These are phyloP conservation scores for Vanrija pseudolonga DNA, from an alignment of 1,284 basidiomycete genomes.

Conservation along the genomic window DNA sequence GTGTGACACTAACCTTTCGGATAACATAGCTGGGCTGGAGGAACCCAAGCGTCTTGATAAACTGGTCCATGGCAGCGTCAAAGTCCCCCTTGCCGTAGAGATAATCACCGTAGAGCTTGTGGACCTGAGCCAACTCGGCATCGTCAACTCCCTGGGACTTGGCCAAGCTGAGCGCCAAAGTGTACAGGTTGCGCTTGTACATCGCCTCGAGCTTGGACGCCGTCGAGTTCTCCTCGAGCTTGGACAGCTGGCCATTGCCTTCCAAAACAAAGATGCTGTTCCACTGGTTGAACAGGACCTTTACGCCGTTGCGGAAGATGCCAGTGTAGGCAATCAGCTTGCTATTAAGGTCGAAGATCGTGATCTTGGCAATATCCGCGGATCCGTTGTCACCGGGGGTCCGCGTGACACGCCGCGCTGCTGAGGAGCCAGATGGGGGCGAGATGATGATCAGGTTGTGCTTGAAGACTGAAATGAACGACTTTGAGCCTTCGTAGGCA, in stretches of 20 bases:
- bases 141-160: conserved; percentile 69
- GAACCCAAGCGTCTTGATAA: conserved; percentile 80
- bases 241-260: conserved; percentile 69
- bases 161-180: conserved; percentile 66
- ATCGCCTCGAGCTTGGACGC: conserved; percentile 74
- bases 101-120: conserved; percentile 85
- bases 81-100: conserved; percentile 88
- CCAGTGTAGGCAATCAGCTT: conserved; percentile 82
- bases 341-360: conserved; percentile 88
- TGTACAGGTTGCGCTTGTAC: conserved; percentile 70
- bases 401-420: not conserved
- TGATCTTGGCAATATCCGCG: conserved; percentile 80
- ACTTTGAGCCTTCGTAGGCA: conserved; percentile 71
- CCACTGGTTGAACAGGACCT: conserved; percentile 75
- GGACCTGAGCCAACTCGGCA: conserved; percentile 74
- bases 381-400: conserved; percentile 38
- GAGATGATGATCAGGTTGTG: conserved; percentile 87
- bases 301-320: conserved; percentile 71
- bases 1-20: conserved; percentile 63
- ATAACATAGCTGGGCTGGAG: conserved; percentile 95
- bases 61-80: conserved; percentile 89
- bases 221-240: conserved; percentile 74
- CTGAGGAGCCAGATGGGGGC: conserved; percentile 64
- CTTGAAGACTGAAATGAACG: conserved; percentile 60
- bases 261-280: conserved; percentile 70